Base-by-base conservation (phyloP, 2,329 filamentous ascomycete genomes). In the Aspergillus arachidicola region DNA sequence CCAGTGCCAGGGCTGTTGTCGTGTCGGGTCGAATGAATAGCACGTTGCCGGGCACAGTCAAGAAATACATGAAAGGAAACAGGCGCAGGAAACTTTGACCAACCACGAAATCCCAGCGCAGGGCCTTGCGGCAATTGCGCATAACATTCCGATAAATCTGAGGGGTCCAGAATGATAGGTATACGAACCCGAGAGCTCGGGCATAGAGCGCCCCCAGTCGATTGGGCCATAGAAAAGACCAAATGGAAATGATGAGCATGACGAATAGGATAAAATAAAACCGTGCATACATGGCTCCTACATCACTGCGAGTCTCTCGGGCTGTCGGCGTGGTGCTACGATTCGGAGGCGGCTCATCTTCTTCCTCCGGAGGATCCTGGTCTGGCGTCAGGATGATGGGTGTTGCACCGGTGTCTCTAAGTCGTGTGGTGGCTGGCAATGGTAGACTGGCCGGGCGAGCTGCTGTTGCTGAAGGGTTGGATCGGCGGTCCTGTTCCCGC, bases 141-240 rank as follows among this genome's bases (percentile, higher is more conserved):
- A 92, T 88, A 59, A 91, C 84, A 76, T 99, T 99, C 66, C 95
- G 91, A 73, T 91, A 87, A 69, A 98, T 96, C 76, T 99, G 95
- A 0, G 95, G 94, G 0, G 89, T 75, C 94, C 94, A 98, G 74
- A 97, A 89, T 23, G 94, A 97, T 51, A 97, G 86, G 75, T 97
- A 97, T 59, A 86, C 68, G 70, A 94, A 87, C 2, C 87, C 84
- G 26, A 96, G 80, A 3, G 84, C 67, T 73, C 94, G 84, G 65
- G 83, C 83, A 75, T 88, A 90, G 48, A 83, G 74, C 3, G 81
- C 81, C 28, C 84, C 83, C 2, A 85, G 73, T 1, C 79, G 78
- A 4, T 80, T 76, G 1, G 87, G 86, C 78, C 86, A 86, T 1
- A 86, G 82, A 34, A 83, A 81, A 26, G 86, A 85, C 75, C 87